A percentile compares a stretch with the other conserved stretches of the same genome.
phyloP scores from a whole-genome alignment of 352 stramenopile species.

The Phytophthora fragariae region DNA sequence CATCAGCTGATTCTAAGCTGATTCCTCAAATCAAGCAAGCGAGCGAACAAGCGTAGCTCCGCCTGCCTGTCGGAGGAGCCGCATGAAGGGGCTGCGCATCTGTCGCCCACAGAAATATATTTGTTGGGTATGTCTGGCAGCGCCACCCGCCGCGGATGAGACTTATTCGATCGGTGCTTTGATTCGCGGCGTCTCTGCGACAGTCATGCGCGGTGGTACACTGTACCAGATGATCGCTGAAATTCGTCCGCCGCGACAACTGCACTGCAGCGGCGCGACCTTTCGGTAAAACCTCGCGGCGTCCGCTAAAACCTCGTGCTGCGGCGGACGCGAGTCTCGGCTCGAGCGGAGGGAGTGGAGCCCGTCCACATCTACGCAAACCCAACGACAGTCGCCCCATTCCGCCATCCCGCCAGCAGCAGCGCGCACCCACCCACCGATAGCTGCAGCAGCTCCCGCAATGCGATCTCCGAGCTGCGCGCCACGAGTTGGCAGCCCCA shows the following conservation, averaged over 20 bases:
- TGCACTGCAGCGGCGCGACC: background rate
- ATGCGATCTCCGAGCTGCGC: slow-evolving; percentile 22
- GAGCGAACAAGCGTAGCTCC: no score
- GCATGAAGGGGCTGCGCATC: no score
- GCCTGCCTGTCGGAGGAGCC: background rate
- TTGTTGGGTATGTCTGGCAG: background rate
- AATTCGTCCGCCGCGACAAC: slow-evolving; percentile 16
- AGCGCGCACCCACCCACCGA: slow-evolving; percentile 3
- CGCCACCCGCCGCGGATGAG: background rate
- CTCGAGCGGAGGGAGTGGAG: slow-evolving; percentile 31
- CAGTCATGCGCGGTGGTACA: slow-evolving; percentile 12
- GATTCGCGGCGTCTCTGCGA: slow-evolving; percentile 31
- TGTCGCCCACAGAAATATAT: background rate
- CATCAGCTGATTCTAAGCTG: background rate
- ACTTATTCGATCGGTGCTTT: background rate
- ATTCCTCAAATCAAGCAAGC: no score
- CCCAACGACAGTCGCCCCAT: slow-evolving; percentile 41
- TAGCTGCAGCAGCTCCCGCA: slow-evolving; percentile 9
- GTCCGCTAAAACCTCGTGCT: slow-evolving; percentile 30
- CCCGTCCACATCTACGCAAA: slow-evolving; percentile 37
- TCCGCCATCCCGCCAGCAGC: slow-evolving; percentile 29
- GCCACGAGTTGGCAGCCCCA: slow-evolving; percentile 12
- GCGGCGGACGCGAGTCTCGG: background rate
- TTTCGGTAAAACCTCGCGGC: slow-evolving; percentile 28
- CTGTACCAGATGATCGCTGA: slow-evolving; percentile 4